These are phyloP conservation scores for Aspergillus jensenii DNA, from an alignment of 2,329 filamentous ascomycete species.

Conservation along the genomic window DNA sequence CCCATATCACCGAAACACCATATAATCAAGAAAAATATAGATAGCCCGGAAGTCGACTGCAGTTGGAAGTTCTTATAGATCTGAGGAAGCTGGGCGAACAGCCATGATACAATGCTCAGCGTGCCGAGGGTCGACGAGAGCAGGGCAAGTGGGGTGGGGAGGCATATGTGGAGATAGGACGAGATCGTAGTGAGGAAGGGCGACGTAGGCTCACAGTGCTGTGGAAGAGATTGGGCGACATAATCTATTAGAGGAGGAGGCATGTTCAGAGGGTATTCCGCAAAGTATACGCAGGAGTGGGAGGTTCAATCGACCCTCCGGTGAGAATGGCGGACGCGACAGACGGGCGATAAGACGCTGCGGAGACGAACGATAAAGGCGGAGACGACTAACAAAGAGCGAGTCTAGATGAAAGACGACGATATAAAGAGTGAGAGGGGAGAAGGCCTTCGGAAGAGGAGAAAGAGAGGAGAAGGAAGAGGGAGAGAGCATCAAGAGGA, in stretches of 20 bases:
- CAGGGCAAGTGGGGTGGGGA: conserved; percentile 63
- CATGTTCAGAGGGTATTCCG: conserved; percentile 21
- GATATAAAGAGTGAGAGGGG: background rate
- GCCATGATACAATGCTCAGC: conserved; percentile 65
- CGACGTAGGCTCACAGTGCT: conserved; percentile 60
- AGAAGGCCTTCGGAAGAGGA: background rate
- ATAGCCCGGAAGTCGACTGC: conserved; percentile 64
- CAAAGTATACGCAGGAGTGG: background rate
- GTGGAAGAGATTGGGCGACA: conserved; percentile 45
- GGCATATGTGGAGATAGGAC: conserved; percentile 60
- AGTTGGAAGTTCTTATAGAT: conserved; percentile 68
- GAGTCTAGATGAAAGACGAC: background rate
- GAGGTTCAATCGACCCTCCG: background rate
- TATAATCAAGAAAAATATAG: conserved; percentile 64
- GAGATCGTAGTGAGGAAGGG: conserved; percentile 59
- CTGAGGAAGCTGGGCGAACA: conserved; percentile 68
- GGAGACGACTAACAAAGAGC: background rate
- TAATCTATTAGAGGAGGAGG: conserved; percentile 29
- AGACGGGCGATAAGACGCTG: conserved; percentile 1
- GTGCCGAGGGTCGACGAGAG: conserved; percentile 61
- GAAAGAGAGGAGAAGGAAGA: background rate
- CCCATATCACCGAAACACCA: conserved; percentile 66
- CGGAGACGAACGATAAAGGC: conserved; percentile 1
- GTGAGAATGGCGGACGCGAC: background rate
- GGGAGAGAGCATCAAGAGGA: background rate